Conservation (phyloP, 371 early-diverging fungal species). For the Mucor velutinosus region DNA sequence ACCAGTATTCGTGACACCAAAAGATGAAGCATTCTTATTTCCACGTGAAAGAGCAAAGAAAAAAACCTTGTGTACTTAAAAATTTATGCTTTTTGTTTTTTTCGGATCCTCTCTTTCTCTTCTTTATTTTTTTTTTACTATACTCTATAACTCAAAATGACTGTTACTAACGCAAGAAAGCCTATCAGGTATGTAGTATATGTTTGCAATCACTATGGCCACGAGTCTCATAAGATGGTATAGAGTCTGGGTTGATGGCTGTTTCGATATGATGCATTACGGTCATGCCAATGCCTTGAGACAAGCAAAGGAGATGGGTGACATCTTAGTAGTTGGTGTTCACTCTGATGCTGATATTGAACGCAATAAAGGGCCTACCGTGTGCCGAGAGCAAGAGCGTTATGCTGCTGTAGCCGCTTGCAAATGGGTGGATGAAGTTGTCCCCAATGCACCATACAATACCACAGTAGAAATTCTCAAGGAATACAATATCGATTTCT, state of each 20-base stretch:
- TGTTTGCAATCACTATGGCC: not conserved
- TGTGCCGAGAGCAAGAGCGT: slow-evolving; percentile 94
- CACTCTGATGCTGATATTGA: slow-evolving; percentile 92
- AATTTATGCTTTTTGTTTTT: not conserved
- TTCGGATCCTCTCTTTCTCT: not conserved
- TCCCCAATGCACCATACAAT: slow-evolving; percentile 91
- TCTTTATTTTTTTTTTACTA: not conserved
- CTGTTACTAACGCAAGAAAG: slow-evolving; percentile 13
- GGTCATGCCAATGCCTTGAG: slow-evolving; percentile 97
- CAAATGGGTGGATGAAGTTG: slow-evolving; percentile 96
- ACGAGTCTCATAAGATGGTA: not conserved
- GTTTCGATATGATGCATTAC: slow-evolving; percentile 96
- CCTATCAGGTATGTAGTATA: slow-evolving; percentile 19
- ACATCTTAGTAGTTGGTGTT: slow-evolving; percentile 94
- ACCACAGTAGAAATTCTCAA: slow-evolving; percentile 85
- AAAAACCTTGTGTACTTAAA: not conserved
- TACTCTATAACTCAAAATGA: slow-evolving; percentile 7
- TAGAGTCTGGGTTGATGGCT: slow-evolving; percentile 90
- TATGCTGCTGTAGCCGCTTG: slow-evolving; percentile 94
- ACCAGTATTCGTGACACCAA: not conserved
- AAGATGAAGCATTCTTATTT: not conserved
- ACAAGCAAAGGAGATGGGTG: slow-evolving; percentile 94
- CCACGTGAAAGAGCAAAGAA: not conserved
- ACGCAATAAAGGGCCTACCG: slow-evolving; percentile 94
- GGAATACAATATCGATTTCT: slow-evolving; percentile 86